A percentile compares a stretch with the other conserved stretches of the same genome.
Conservation (phyloP, 192 early-diverging fungal species). For the Chytriomyces sp. region DNA sequence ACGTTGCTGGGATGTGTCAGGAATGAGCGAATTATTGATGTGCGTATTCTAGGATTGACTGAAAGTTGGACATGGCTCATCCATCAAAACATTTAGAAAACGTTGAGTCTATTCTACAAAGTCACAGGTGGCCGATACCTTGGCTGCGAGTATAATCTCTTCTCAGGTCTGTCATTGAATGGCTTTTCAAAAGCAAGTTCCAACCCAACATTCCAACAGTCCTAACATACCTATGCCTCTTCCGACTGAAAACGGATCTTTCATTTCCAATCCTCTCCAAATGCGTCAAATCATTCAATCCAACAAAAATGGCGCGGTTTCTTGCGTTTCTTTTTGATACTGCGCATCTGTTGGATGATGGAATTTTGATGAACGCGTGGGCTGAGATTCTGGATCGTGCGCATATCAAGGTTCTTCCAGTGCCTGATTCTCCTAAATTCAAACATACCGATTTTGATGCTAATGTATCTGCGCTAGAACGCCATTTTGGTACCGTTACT, state of each 20-base stretch:
- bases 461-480: neutral
- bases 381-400: constrained; percentile 38
- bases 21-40: constrained; percentile 46
- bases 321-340: constrained; percentile 56
- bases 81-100: constrained; percentile 24
- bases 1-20: constrained; percentile 51
- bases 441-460: neutral
- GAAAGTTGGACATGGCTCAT: neutral
- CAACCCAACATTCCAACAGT: constrained; percentile 25
- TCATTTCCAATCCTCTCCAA: constrained; percentile 39
- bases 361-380: constrained; percentile 45
- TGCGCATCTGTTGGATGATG: constrained; percentile 32
- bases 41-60: constrained; percentile 8
- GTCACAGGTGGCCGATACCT: constrained; percentile 46
- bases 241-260: constrained; percentile 43
- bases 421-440: neutral
- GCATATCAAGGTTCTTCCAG: constrained; percentile 24
- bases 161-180: constrained; percentile 37
- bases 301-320: constrained; percentile 47
- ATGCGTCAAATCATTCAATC: constrained; percentile 43
- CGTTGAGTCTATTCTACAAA: constrained; percentile 44
- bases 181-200: neutral
- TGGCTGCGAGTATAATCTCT: constrained; percentile 49
- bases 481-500: constrained; percentile 47
- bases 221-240: constrained; percentile 53